Base-by-base conservation (phyloP, 192 early-diverging fungal genomes). In the Coemansia sp. region DNA sequence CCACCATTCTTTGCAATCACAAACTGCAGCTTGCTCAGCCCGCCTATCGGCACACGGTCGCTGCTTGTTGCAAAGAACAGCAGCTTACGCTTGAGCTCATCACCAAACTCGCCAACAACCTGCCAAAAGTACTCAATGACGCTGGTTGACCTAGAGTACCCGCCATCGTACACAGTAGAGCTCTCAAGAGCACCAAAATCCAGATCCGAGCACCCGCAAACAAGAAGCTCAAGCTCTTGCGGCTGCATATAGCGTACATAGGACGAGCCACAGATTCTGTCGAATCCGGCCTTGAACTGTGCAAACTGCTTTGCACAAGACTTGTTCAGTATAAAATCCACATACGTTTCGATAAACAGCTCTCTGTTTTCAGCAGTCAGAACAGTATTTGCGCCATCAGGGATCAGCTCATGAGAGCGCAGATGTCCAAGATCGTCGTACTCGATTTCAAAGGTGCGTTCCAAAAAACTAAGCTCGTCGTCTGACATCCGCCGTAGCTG, bases 31-130 rank as follows among this genome's bases (percentile, higher is more conserved):
- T 94, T 92, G 48, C 90, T 86, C 15, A 95, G 76, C 2, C 95
- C 95, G 7, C 94, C 94, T 20, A 93, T 91, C 1, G 94, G 94
- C 6, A 94, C 94, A 5, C 95, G 83, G 73, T 98, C 95, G 21
- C 92, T 93, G 41, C 95, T 93, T 8, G 95, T 97, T 4, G 91
- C 88, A 84, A 98, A 96, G 61, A 94, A 92, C 15, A 96, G 76
- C n/a, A 98, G 71, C 67, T 88, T 84, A 68, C 92, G 93, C 85
- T 94, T 91, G 67, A 93, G 87, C 56, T 94, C 93, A 35, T 92
- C 87, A 7, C 86, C 78, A 55, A 95, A 92, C n/a, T 66, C 86
- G 62, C 92, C 85, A 14, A 95, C 94, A 21, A 92, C 90, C 48
- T 89, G 85, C 95, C 95, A 98, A 69, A 98, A 95, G 71, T 88